These are phyloP conservation scores for Jatropha podagrica DNA, from an alignment of 441 rosid species.

Conservation along the genomic window DNA sequence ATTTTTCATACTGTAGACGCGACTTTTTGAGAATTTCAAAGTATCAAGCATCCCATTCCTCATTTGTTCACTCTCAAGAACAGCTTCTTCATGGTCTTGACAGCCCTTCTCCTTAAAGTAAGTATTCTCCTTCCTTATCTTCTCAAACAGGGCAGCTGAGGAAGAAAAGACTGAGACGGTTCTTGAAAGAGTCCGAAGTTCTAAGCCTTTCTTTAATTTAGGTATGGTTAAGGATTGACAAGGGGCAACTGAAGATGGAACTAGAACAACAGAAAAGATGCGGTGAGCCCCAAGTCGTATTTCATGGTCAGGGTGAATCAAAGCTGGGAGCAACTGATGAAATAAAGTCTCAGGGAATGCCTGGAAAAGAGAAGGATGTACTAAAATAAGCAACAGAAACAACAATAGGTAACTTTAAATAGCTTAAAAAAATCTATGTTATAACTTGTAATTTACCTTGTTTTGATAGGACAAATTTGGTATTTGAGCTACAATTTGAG, in stretches of 20 bases:
- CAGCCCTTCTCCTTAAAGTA: conserved; percentile 30
- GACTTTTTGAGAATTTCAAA: conserved; percentile 45
- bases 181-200: conserved; percentile 83
- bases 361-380: conserved; percentile 36
- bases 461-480: conserved; percentile 79
- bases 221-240: conserved; percentile 30
- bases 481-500: conserved; percentile 80
- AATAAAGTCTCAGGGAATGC: conserved; percentile 81
- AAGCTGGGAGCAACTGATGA: conserved; percentile 70
- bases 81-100: conserved; percentile 36
- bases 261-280: conserved; percentile 81
- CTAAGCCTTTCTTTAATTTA: conserved; percentile 45
- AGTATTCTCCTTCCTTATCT: conserved; percentile 65
- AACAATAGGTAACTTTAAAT: conserved; percentile 6
- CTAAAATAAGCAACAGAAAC: not conserved
- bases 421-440: conserved; percentile 13
- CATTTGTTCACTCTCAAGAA: conserved; percentile 25
- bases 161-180: conserved; percentile 98
- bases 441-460: conserved; percentile 49
- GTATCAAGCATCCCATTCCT: conserved; percentile 36
- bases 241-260: conserved; percentile 74
- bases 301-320: conserved; percentile 82
- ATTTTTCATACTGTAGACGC: conserved; percentile 40
- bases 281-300: conserved; percentile 73
- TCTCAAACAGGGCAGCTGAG: conserved; percentile 95